Evolutionary conservation across 2,329 filamentous ascomycete genomes (phyloP), one percentile per base, ranked within the genome.

Genomic region (Neopestalotiopsis sp.): DNA sequence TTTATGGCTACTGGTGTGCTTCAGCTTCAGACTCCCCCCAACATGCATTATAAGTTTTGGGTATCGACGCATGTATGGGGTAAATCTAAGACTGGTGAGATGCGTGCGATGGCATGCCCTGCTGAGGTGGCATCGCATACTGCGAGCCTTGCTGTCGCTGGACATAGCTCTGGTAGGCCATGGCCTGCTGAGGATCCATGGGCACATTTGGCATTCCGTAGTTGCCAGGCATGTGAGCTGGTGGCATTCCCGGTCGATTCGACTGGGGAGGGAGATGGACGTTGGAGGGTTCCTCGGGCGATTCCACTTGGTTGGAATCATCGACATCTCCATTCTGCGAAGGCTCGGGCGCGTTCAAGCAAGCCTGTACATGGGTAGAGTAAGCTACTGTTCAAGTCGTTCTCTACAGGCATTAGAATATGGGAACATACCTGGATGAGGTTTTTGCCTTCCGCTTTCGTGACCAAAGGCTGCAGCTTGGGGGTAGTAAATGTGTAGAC

Each of bases 401-500:
- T 20, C 4, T 40, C 24, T 45, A 60, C 65, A 13, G 30, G 45
- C 5, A 38, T 34, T 34, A 20, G 12, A 14, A 17, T 24, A 59
- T 24, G 34, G 30, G 30, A 9, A 30, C 69, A 34, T 68, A 98
- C 96, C 91, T 99, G 96, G 75, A 99, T 98, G 73, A 99, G 86
- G 81, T 99, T 99, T 89, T 99, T 99, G 84, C 96, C 96, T 84
- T 98, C 96, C 20, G 96, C 92, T 86, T 98, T 98, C 72, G 96
- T 99, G 75, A 98, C 96, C 67, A 99, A 90, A 72, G 96, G 96
- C 84, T 98, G 96, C 68, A 99, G 90, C 86, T 99, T 99, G 24
- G 96, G 96, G 17, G 96, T 99, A 71, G 95, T 98, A 82, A 98
- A 98, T 70, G 95, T 98, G 84, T 98, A 98, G 77, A 98, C 95